Evolutionary conservation across 257 asterid species (phyloP).

Genomic region (Linaria vulgaris): DNA sequence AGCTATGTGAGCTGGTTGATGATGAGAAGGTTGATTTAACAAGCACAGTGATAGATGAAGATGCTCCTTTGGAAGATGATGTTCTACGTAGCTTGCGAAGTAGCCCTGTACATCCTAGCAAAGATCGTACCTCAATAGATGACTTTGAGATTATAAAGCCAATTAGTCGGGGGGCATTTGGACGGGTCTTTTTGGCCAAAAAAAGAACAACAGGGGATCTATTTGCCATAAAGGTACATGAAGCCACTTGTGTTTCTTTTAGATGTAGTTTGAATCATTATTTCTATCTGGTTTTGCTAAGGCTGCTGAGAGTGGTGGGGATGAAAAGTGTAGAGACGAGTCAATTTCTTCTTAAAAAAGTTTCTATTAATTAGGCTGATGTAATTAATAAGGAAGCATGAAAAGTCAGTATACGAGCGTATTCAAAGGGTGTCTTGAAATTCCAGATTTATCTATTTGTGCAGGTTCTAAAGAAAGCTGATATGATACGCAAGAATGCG

Average conservation of each 20-base stretch:
- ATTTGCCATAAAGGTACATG: conserved; percentile 88
- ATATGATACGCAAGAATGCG: conserved; percentile 96
- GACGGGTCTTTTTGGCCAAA: conserved; percentile 95
- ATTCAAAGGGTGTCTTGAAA: neutral
- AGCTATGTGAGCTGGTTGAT: conserved; percentile 89
- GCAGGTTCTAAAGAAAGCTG: conserved; percentile 97
- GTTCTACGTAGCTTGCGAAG: conserved; percentile 93
- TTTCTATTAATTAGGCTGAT: no score
- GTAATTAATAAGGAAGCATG: no score
- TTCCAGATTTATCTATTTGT: conserved; percentile 24
- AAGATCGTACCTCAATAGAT: conserved; percentile 96
- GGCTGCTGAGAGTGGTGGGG: neutral
- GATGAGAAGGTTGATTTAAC: conserved; percentile 88
- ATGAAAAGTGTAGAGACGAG: no score
- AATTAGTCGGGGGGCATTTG: conserved; percentile 99
- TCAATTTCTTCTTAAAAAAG: no score
- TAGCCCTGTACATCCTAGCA: conserved; percentile 86
- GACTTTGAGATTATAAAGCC: conserved; percentile 98
- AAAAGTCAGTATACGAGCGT: neutral
- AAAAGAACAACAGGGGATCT: conserved; percentile 96
- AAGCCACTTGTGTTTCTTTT: conserved; percentile 17
- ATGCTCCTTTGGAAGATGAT: conserved; percentile 96
- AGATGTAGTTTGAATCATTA: conserved; percentile 5
- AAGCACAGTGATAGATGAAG: conserved; percentile 95
- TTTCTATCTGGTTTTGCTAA: neutral